Conservation (phyloP, 495 filamentous ascomycete genomes). For the Echria macrotheca region DNA sequence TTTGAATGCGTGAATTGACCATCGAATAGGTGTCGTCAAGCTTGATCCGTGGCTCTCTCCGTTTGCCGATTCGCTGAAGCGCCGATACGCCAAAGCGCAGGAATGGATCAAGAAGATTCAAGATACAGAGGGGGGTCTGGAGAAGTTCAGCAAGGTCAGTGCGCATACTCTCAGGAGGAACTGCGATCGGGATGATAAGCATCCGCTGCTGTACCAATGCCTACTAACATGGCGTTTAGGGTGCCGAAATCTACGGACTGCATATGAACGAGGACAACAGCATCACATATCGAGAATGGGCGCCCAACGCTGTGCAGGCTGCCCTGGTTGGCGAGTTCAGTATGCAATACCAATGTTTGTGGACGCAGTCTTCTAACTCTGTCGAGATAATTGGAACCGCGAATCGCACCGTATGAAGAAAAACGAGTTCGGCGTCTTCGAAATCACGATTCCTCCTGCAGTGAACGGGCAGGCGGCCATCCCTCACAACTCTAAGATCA, state of each 20-base stretch:
- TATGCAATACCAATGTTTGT: conserved; percentile 33
- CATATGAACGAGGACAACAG: conserved; percentile 72
- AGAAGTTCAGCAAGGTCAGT: conserved; percentile 82
- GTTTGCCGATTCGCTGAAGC: conserved; percentile 70
- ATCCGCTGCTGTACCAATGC: background rate
- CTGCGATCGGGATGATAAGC: background rate
- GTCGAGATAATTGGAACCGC: conserved; percentile 78
- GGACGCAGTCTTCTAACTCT: background rate
- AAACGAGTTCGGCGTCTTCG: conserved; percentile 81
- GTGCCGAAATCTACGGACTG: conserved; percentile 81
- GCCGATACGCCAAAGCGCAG: conserved; percentile 74
- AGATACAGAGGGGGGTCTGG: conserved; percentile 78
- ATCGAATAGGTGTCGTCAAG: conserved; percentile 66
- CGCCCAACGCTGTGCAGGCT: conserved; percentile 77
- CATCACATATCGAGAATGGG: conserved; percentile 94
- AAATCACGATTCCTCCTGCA: conserved; percentile 69
- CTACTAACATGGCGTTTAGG: conserved; percentile 41
- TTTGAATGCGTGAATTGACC: background rate
- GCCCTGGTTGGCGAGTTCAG: conserved; percentile 96
- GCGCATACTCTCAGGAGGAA: no score
- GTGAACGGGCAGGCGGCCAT: conserved; percentile 69
- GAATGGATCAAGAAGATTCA: conserved; percentile 81
- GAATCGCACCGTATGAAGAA: conserved; percentile 79
- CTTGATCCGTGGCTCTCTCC: conserved; percentile 89
- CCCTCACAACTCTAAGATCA: conserved; percentile 89